phyloP scores from a whole-genome alignment of 352 stramenopile species.

The Globisporangium barbulae region DNA sequence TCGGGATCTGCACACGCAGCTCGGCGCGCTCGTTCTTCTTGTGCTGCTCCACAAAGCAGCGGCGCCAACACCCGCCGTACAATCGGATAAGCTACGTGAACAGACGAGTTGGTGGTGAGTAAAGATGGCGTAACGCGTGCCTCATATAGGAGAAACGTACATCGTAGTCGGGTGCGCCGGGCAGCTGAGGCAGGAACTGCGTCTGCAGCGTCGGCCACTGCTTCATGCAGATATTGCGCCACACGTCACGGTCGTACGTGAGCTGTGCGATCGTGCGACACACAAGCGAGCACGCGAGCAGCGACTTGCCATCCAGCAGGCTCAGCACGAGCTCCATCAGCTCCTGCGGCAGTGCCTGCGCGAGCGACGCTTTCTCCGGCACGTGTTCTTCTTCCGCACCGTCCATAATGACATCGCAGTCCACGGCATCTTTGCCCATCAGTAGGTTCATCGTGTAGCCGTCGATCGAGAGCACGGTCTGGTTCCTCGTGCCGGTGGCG shows the following conservation, averaged over 20 bases:
- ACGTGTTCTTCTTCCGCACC: not conserved
- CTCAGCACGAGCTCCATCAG: slow-evolving; percentile 42
- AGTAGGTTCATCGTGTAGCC: slow-evolving; percentile 11
- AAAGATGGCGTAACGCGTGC: not conserved
- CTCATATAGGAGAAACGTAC: slow-evolving; percentile 27
- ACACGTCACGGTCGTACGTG: slow-evolving; percentile 56
- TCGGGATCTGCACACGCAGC: slow-evolving; percentile 47
- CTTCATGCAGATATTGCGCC: slow-evolving; percentile 59
- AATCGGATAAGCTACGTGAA: slow-evolving; percentile 47
- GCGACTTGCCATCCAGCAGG: slow-evolving; percentile 52
- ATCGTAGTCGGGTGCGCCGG: slow-evolving; percentile 74
- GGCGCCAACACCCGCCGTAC: slow-evolving; percentile 70
- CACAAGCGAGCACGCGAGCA: slow-evolving; percentile 43
- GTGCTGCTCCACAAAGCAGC: slow-evolving; percentile 62
- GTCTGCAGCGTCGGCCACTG: slow-evolving; percentile 56
- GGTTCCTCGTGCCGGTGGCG: not conserved
- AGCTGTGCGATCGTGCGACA: slow-evolving; percentile 44
- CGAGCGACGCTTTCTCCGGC: slow-evolving; percentile 19
- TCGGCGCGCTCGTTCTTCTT: slow-evolving; percentile 43
- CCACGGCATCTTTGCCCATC: slow-evolving; percentile 4
- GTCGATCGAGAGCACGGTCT: slow-evolving; percentile 16
- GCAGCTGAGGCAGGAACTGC: slow-evolving; percentile 61
- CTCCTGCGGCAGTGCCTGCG: slow-evolving; percentile 52
- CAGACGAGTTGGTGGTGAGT: not conserved
- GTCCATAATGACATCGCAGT: slow-evolving; percentile 21